phyloP scores from a whole-genome alignment of 2,329 filamentous ascomycete genomes.

The Chalaropsis ovoidea region DNA sequence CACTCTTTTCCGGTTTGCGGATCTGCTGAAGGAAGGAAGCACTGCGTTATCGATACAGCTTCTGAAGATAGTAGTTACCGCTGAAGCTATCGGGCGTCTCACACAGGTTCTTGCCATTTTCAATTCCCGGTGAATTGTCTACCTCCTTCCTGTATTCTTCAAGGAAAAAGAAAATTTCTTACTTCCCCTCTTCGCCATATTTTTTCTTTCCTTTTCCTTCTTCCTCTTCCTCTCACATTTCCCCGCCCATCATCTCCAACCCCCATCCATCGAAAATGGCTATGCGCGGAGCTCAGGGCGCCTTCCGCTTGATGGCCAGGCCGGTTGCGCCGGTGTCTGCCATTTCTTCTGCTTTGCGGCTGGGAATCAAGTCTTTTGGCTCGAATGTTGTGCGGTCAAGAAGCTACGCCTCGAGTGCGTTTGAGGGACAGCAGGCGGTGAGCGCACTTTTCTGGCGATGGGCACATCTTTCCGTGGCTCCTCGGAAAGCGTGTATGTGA shows the following conservation, averaged over 20 bases:
- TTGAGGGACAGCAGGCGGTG: conserved; percentile 53
- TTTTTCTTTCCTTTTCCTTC: background rate
- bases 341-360: background rate
- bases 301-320: conserved; percentile 25
- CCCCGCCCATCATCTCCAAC: conserved; percentile 22
- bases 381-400: background rate
- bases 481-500: conserved; percentile 1
- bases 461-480: background rate
- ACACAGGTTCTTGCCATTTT: background rate
- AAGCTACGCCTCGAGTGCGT: conserved; percentile 37
- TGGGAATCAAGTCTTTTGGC: background rate
- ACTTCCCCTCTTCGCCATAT: background rate
- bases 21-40: background rate
- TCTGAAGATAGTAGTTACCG: conserved; percentile 12
- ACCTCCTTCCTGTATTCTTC: background rate
- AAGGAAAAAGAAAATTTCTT: background rate
- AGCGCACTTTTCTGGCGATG: background rate
- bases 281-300: conserved; percentile 26
- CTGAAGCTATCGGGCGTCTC: conserved; percentile 4
- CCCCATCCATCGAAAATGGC: conserved; percentile 13
- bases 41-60: conserved; percentile 14
- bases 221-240: background rate
- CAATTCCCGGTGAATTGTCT: background rate
- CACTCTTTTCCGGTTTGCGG: conserved; percentile 11
- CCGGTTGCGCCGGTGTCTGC: conserved; percentile 10